Conservation (phyloP, 2,329 filamentous ascomycete genomes). For the Nemania bipapillata region DNA sequence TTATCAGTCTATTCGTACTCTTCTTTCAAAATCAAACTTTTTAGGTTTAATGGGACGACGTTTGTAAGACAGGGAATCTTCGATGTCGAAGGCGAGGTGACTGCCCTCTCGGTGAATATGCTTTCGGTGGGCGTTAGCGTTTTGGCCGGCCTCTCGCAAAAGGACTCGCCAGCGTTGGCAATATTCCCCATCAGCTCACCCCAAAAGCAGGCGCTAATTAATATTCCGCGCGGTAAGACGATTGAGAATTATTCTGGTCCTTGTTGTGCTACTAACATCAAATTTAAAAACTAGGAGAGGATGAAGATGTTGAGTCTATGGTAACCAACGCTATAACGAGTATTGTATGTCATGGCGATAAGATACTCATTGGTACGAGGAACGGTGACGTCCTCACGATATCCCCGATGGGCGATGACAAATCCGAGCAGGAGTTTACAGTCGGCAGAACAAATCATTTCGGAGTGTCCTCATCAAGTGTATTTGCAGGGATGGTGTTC, state of each 20-base stretch:
- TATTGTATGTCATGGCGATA: constrained; percentile 53
- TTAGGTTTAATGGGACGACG: constrained; percentile 52
- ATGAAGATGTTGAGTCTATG: constrained; percentile 23
- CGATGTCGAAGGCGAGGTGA: constrained; percentile 60
- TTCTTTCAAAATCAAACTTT: constrained; percentile 55
- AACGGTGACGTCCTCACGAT: constrained; percentile 63
- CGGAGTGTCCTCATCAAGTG: constrained; percentile 48
- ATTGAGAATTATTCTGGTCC: constrained; percentile 18
- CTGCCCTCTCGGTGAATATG: constrained; percentile 55
- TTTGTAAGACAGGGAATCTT: constrained; percentile 50
- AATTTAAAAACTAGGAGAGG: constrained; percentile 1
- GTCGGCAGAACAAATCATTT: constrained; percentile 41
- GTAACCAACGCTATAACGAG: constrained; percentile 60
- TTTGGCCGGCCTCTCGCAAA: constrained; percentile 44
- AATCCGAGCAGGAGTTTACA: constrained; percentile 36
- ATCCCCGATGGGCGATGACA: constrained; percentile 27
- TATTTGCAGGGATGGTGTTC: constrained; percentile 47
- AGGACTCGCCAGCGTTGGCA: constrained; percentile 36
- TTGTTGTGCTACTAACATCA: neutral
- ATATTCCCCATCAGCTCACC: constrained; percentile 38
- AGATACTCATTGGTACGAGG: constrained; percentile 61
- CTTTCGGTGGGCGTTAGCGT: constrained; percentile 37
- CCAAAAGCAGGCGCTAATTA: constrained; percentile 10
- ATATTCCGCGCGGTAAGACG: constrained; percentile 37
- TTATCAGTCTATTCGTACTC: constrained; percentile 56